Percentiles rank a stretch among this genome's conserved stretches.
phyloP scores from a whole-genome alignment of 805 yeast genomes.

The Saccharomyces mikatae region DNA sequence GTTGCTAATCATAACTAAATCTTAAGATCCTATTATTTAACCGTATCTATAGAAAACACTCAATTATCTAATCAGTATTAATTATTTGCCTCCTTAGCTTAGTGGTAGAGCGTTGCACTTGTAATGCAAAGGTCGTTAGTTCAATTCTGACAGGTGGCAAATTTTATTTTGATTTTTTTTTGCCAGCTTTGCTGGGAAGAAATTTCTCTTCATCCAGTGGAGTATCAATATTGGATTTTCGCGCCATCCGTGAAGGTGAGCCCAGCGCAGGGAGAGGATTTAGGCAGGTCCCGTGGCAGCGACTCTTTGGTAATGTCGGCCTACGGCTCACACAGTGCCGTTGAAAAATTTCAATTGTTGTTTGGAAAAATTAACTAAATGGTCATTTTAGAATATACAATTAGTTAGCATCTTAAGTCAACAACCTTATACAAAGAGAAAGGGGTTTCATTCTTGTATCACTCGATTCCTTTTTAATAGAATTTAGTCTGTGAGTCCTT shows the following conservation, averaged over 20 bases:
- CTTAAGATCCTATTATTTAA: no score
- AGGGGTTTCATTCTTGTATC: background rate
- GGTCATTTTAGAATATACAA: background rate
- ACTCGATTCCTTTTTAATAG: background rate
- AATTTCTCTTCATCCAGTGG: background rate
- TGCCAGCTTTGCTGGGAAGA: background rate
- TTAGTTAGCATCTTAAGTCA: background rate
- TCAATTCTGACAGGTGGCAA: constrained; percentile 83
- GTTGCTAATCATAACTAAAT: no score
- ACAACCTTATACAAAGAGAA: background rate
- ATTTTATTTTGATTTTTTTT: constrained; percentile 12
- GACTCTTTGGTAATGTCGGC: background rate
- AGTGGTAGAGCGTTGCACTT: constrained; percentile 99
- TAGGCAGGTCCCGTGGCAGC: background rate
- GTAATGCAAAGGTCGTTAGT: constrained; percentile 97
- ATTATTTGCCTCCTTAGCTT: constrained; percentile 94
- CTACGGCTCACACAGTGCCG: background rate
- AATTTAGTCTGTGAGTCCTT: background rate
- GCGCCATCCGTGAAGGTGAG: background rate
- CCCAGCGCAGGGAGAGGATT: background rate
- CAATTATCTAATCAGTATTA: no score
- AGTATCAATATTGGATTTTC: background rate
- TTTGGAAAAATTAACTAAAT: background rate
- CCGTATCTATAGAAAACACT: no score
- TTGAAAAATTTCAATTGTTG: background rate